phyloP scores from a whole-genome alignment of 2,329 filamentous ascomycete species.

The Fusarium nodosum region DNA sequence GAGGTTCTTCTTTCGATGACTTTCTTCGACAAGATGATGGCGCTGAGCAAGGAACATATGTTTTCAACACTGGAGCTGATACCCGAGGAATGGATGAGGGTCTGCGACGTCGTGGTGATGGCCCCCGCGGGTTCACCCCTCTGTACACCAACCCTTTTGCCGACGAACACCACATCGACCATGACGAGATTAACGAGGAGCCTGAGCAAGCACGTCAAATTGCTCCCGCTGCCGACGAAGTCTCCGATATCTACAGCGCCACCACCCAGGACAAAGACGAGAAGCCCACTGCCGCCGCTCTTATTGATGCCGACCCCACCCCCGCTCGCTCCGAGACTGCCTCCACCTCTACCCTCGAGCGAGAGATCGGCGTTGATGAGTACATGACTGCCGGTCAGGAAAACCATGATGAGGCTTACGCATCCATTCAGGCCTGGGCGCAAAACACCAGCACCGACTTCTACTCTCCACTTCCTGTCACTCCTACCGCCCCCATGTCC shows the following conservation, averaged over 20 bases:
- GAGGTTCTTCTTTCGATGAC: constrained; percentile 69
- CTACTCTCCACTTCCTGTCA: constrained; percentile 71
- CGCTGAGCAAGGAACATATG: constrained; percentile 68
- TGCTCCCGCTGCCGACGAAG: constrained; percentile 62
- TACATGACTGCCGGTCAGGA: constrained; percentile 67
- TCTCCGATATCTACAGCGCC: constrained; percentile 70
- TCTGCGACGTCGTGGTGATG: constrained; percentile 64
- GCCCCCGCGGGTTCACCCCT: constrained; percentile 61
- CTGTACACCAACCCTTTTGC: constrained; percentile 71
- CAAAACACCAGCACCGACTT: constrained; percentile 67
- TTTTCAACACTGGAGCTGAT: constrained; percentile 70
- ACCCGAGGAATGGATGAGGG: constrained; percentile 58
- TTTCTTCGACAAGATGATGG: constrained; percentile 66
- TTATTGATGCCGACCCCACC: constrained; percentile 53
- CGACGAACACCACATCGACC: constrained; percentile 68
- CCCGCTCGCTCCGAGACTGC: constrained; percentile 37
- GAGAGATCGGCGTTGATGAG: constrained; percentile 58
- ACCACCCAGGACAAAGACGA: constrained; percentile 60
- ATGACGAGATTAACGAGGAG: constrained; percentile 59
- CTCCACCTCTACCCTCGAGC: constrained; percentile 55
- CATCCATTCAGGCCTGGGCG: constrained; percentile 75
- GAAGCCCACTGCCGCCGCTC: constrained; percentile 38
- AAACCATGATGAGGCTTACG: constrained; percentile 63
- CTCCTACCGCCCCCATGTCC: constrained; percentile 63
- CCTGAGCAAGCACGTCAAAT: constrained; percentile 58